Percentiles rank a stretch among this genome's conserved stretches.
Conservation (phyloP, 2,329 filamentous ascomycete genomes). For the Fusarium brachygibbosum region DNA sequence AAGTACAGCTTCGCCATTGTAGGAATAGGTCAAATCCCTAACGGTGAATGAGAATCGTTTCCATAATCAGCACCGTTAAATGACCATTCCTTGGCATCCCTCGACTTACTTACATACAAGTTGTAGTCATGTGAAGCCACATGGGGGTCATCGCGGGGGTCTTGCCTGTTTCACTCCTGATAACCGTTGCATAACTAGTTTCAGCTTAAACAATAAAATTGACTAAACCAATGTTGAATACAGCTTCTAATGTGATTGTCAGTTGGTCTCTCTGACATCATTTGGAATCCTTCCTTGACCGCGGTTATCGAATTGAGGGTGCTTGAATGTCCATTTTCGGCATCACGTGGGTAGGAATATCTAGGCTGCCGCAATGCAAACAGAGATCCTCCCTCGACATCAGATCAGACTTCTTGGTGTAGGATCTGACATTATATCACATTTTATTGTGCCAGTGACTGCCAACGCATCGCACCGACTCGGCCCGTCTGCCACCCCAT, state of each 20-base stretch:
- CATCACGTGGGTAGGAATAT: constrained; percentile 23
- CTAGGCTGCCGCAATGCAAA: constrained; percentile 15
- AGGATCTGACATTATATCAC: constrained; percentile 25
- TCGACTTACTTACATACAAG: neutral
- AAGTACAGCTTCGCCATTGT: neutral
- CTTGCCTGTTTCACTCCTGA: constrained; percentile 3
- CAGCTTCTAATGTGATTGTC: neutral
- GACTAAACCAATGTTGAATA: neutral
- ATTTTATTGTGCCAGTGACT: constrained; percentile 20
- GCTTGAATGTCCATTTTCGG: constrained; percentile 16
- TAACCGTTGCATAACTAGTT: constrained; percentile 16
- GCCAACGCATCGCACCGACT: constrained; percentile 32
- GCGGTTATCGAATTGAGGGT: constrained; percentile 9
- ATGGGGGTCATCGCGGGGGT: constrained; percentile 1
- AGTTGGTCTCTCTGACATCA: constrained; percentile 19
- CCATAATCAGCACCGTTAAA: constrained; percentile 18
- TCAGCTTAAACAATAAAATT: constrained; percentile 9
- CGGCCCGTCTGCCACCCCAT: constrained; percentile 26
- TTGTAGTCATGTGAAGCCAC: constrained; percentile 19
- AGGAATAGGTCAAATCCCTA: neutral
- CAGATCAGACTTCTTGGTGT: constrained; percentile 7
- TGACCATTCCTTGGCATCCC: constrained; percentile 5
- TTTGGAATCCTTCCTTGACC: constrained; percentile 18
- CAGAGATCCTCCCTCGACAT: neutral
- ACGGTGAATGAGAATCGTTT: constrained; percentile 4